Percentiles rank a stretch among this genome's conserved stretches.
Evolutionary conservation across 1,284 basidiomycete species (phyloP).

Genomic region (Trichosporon sp.): DNA sequence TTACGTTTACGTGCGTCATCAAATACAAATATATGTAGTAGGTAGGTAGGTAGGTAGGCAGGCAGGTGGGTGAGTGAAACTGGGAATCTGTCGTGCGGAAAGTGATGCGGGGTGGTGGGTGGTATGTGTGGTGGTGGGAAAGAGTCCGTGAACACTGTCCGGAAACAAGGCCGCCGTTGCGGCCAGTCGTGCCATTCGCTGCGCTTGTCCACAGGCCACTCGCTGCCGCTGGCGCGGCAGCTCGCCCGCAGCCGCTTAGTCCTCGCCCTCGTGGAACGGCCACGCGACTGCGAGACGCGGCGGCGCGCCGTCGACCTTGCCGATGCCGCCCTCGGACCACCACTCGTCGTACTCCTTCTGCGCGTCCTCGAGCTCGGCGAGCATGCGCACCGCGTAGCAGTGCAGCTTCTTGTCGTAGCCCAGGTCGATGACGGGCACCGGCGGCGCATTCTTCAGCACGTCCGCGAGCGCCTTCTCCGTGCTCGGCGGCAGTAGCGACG

Average conservation of each 20-base stretch:
- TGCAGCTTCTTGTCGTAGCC: conserved; percentile 47
- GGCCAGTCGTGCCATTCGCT: too few relatives aligned
- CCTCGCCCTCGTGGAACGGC: conserved; percentile 50
- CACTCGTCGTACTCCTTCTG: conserved; percentile 52
- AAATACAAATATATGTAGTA: not conserved
- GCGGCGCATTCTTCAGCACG: conserved; percentile 17
- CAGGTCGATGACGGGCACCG: conserved; percentile 1
- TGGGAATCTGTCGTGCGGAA: not conserved
- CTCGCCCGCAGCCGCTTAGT: conserved; percentile 25
- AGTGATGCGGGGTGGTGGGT: too few relatives aligned
- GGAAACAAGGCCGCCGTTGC: too few relatives aligned
- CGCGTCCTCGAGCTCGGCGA: conserved; percentile 53
- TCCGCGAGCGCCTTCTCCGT: conserved; percentile 43
- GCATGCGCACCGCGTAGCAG: conserved; percentile 52
- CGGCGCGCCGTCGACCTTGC: conserved; percentile 47
- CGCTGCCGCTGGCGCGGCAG: too few relatives aligned
- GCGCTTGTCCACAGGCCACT: too few relatives aligned
- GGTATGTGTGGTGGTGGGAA: not conserved
- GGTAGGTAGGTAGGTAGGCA: not conserved
- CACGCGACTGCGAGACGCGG: conserved; percentile 49
- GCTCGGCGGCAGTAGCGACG: conserved; percentile 44
- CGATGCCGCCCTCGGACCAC: conserved; percentile 49
- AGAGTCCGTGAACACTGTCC: too few relatives aligned
- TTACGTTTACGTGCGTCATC: not conserved
- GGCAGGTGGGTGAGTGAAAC: not conserved